phyloP scores from a whole-genome alignment of 108 stramenopile species.

The Parietichytrium sp. region DNA sequence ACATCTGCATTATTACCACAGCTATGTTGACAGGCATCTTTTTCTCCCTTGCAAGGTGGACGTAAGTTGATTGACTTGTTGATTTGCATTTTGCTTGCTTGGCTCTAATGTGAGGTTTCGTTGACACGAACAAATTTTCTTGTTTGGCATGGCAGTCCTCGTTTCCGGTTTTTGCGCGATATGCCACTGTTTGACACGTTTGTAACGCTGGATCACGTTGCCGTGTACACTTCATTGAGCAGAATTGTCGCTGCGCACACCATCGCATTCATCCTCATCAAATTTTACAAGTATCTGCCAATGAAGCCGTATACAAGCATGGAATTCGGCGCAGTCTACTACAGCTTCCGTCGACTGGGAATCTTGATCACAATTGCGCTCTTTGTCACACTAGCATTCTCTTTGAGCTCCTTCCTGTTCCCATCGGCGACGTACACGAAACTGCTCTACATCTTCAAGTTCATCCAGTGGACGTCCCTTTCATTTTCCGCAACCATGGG shows the following conservation, averaged over 20 bases:
- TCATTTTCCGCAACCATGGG: neutral
- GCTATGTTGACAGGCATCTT: too few species aligned
- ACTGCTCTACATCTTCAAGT: neutral
- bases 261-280: neutral
- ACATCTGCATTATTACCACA: too few species aligned
- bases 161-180: neutral
- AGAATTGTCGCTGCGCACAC: neutral
- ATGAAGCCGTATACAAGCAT: neutral
- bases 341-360: neutral
- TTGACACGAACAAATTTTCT: too few species aligned
- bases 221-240: neutral
- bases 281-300: neutral
- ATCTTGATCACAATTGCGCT: neutral
- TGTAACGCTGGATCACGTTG: neutral
- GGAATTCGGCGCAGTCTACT: slow-evolving; percentile 10
- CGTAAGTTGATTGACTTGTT: neutral
- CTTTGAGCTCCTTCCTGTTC: neutral
- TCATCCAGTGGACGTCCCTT: neutral
- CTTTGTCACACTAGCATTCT: neutral
- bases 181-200: neutral
- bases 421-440: neutral
- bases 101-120: neutral
- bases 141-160: neutral
- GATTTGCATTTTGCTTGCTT: neutral
- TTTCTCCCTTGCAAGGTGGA: too few species aligned